These are phyloP conservation scores for Annulohypoxylon maeteangense DNA, from an alignment of 495 filamentous ascomycete species.

Conservation along the genomic window DNA sequence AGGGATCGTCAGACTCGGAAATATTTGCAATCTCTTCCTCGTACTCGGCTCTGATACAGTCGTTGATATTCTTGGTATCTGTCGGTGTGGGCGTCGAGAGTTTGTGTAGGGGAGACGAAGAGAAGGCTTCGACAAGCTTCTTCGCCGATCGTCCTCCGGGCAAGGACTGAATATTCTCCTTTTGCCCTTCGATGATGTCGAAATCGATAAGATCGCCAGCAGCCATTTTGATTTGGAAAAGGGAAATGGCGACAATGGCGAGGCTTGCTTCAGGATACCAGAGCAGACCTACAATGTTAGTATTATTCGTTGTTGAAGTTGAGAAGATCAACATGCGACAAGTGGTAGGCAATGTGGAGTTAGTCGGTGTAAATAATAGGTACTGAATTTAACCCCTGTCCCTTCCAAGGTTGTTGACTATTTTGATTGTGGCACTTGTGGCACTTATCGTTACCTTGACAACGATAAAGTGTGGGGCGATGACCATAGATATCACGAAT, in stretches of 20 bases:
- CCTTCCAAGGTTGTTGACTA: slow-evolving; percentile 45
- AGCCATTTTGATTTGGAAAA: slow-evolving; percentile 56
- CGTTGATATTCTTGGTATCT: slow-evolving; percentile 79
- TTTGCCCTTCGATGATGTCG: slow-evolving; percentile 93
- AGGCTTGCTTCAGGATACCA: slow-evolving; percentile 17
- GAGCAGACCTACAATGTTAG: slow-evolving; percentile 31
- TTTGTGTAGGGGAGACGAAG: slow-evolving; percentile 67
- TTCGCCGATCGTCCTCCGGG: slow-evolving; percentile 90
- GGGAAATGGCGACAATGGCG: slow-evolving; percentile 28
- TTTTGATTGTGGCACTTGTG: slow-evolving; percentile 30
- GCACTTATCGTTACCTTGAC: slow-evolving; percentile 39
- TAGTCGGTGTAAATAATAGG: slow-evolving; percentile 3
- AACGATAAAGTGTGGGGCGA: slow-evolving; percentile 36
- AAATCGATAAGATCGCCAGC: slow-evolving; percentile 77
- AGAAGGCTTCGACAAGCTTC: slow-evolving; percentile 86
- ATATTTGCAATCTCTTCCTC: slow-evolving; percentile 83
- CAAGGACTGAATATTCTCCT: slow-evolving; percentile 96
- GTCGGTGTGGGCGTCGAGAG: slow-evolving; percentile 68
- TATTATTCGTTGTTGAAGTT: slow-evolving; percentile 32
- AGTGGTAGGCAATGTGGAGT: slow-evolving; percentile 23
- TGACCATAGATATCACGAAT: neutral
- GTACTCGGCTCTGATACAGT: slow-evolving; percentile 81
- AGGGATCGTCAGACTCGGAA: slow-evolving; percentile 89
- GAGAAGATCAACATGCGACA: slow-evolving; percentile 23
- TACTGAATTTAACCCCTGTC: slow-evolving; percentile 3